Evolutionary conservation across 2,329 filamentous ascomycete genomes (phyloP).

Genomic region (Cryphonectria parasitica): DNA sequence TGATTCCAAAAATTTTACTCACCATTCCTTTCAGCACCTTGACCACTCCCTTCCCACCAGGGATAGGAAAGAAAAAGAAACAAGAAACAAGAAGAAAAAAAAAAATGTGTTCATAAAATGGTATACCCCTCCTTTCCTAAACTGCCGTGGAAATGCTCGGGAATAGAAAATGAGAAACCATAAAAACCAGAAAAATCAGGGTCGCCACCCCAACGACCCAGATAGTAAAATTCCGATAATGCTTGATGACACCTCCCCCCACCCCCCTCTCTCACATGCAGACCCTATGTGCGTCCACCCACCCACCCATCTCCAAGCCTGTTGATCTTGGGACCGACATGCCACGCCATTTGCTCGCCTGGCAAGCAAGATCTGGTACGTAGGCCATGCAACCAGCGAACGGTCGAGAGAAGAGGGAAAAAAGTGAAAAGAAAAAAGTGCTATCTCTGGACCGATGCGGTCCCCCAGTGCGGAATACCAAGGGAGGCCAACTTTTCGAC

Average conservation of each 20-base stretch:
- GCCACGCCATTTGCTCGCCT: background rate
- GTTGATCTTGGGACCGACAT: background rate
- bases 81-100: background rate
- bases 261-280: background rate
- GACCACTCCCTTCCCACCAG: background rate
- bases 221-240: background rate
- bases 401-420: background rate
- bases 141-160: slow-evolving; percentile 26
- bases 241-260: background rate
- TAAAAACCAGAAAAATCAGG: background rate
- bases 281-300: background rate
- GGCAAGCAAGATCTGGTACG: background rate
- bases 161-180: background rate
- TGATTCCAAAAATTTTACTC: background rate
- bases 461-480: background rate
- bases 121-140: slow-evolving; percentile 24
- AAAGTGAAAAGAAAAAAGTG: background rate
- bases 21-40: background rate
- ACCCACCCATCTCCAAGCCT: background rate
- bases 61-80: background rate
- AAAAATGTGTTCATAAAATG: slow-evolving; percentile 22
- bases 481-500: background rate
- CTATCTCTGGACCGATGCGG: background rate
- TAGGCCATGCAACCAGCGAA: background rate
- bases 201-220: slow-evolving; percentile 1